Evolutionary conservation across 768 basidiomycete genomes (phyloP), one percentile per base, ranked within the genome.

Genomic region (Phlebiopsis gigantea): DNA sequence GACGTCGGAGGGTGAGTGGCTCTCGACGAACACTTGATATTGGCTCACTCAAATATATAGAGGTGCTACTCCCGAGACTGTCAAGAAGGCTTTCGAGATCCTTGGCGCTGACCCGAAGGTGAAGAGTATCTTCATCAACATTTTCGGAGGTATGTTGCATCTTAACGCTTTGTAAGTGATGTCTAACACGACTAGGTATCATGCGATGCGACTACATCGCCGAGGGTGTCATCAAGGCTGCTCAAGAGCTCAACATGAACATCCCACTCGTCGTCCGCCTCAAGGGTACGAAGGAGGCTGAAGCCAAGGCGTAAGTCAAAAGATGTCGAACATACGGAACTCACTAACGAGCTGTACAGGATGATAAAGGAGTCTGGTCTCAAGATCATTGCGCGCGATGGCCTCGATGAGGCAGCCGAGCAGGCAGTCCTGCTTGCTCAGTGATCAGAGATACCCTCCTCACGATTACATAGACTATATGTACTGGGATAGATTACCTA

Each of bases 121-220:
- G 65, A 96, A 95, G 80, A 90, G 90, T 57, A 99, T 99, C 65
- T 98, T 98, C 71, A 97, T 99, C 75, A 99, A 99, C 76, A 93
- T 94, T 69, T 94, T 95, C 65, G 92, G 93, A 63, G 93, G 34
- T 39, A 17, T 17, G 2, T 39, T 39, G 12, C 34, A 17, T 39
- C 34, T 39, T 12, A 17, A 39, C 34, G 34, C 34, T 10, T 39
- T 12, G 17, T 83, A 63, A 30, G 77, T 58, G 12, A 2, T 10
- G 12, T 39, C 34, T 39, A 39, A 39, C 3, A 17, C 17, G 2
- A 39, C 34, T 17, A 39, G 34, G 89, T 68, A 99, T 98, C 75
- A 99, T 99, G 97, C 86, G 97, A 67, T 99, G 97, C 66, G 97
- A 99, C 69, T 95, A 95, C 69, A 94, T 95, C 65, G 93, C 93